Percentiles rank a stretch among this genome's conserved stretches.
These are phyloP conservation scores for Lodderomyces oxycetoniae DNA, from an alignment of 1,139 yeast species.

Conservation along the genomic window DNA sequence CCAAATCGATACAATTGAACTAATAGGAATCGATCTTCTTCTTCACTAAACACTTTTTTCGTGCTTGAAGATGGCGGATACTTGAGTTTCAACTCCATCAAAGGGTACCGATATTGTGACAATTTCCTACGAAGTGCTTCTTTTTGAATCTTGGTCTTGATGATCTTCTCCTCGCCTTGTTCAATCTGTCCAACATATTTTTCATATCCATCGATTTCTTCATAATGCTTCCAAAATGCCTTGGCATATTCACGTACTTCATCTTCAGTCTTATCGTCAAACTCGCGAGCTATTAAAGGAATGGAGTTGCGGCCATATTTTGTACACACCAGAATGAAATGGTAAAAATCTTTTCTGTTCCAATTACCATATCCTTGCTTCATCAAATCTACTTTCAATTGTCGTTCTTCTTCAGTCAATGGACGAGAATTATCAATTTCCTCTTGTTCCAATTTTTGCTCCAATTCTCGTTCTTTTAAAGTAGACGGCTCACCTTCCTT, in stretches of 20 bases:
- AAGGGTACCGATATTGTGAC: constrained; percentile 55
- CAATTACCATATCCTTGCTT: constrained; percentile 59
- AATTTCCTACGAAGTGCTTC: constrained; percentile 64
- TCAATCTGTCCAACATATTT: constrained; percentile 63
- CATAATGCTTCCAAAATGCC: constrained; percentile 61
- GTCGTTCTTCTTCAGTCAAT: constrained; percentile 64
- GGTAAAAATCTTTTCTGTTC: constrained; percentile 69
- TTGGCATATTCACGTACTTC: constrained; percentile 64
- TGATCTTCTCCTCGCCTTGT: constrained; percentile 68
- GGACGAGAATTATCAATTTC: constrained; percentile 63
- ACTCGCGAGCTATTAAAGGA: constrained; percentile 55
- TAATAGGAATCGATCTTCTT: constrained; percentile 67
- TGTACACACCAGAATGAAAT: constrained; percentile 55
- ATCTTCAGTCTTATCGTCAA: constrained; percentile 62
- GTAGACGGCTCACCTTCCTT: constrained; percentile 40
- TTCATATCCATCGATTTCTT: constrained; percentile 70
- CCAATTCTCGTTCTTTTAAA: constrained; percentile 41
- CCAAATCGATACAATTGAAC: constrained; percentile 65
- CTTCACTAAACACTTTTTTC: constrained; percentile 61
- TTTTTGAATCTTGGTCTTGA: constrained; percentile 54
- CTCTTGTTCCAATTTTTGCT: constrained; percentile 53
- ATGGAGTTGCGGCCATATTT: constrained; percentile 69
- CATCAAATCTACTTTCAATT: constrained; percentile 49
- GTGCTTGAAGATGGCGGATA: constrained; percentile 56
- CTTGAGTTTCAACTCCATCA: constrained; percentile 58